Evolutionary conservation across 2,329 filamentous ascomycete genomes (phyloP).

Genomic region (Pseudocercospora macadamiae): DNA sequence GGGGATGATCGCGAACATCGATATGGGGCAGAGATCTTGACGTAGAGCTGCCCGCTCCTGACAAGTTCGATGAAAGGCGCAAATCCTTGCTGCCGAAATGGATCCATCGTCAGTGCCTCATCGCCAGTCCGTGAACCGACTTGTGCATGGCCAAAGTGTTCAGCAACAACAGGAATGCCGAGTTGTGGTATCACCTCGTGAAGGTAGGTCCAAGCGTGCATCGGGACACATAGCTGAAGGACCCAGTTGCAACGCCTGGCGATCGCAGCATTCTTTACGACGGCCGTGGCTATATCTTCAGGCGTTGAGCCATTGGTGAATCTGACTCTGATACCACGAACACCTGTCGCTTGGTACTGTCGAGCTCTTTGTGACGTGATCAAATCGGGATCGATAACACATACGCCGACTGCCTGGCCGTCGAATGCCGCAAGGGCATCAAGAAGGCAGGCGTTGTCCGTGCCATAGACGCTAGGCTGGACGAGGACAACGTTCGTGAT

Average conservation of each 20-base stretch:
- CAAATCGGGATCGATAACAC: background rate
- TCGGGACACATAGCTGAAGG: background rate
- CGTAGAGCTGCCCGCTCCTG: background rate
- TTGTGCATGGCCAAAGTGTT: conserved; percentile 1
- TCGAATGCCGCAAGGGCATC: background rate
- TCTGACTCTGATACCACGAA: background rate
- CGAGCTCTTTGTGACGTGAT: background rate
- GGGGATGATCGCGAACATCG: background rate
- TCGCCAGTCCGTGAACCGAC: background rate
- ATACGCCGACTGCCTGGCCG: background rate
- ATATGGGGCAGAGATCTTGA: conserved; percentile 10
- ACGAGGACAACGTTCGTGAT: background rate
- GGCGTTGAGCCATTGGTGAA: background rate
- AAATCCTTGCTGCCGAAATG: background rate
- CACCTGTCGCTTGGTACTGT: background rate
- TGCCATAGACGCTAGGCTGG: background rate
- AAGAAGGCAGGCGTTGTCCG: background rate
- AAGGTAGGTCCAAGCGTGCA: background rate
- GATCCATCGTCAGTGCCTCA: background rate
- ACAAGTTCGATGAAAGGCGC: background rate
- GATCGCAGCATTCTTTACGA: background rate
- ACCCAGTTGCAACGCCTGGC: background rate
- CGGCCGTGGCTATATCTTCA: background rate
- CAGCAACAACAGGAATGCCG: conserved; percentile 1
- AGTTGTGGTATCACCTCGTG: background rate